phyloP scores from a whole-genome alignment of 2,329 filamentous ascomycete genomes.

The Mycocentrospora acerina region DNA sequence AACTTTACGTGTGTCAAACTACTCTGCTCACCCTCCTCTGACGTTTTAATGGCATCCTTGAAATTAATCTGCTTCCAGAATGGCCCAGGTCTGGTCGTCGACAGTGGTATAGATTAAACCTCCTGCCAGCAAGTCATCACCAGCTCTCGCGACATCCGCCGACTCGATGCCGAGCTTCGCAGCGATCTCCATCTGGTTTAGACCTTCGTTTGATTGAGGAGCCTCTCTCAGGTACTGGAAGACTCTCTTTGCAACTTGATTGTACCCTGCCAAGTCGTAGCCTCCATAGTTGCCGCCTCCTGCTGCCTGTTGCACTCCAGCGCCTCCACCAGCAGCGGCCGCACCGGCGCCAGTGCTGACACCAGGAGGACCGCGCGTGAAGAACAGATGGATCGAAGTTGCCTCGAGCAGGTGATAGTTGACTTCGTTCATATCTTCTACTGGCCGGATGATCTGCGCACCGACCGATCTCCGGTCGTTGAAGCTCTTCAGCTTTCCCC shows the following conservation, averaged over 20 bases:
- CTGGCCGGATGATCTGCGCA: slow-evolving; percentile 76
- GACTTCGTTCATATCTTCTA: slow-evolving; percentile 88
- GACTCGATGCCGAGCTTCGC: slow-evolving; percentile 64
- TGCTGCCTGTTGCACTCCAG: slow-evolving; percentile 20
- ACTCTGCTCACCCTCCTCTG: no score
- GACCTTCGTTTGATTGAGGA: slow-evolving; percentile 75
- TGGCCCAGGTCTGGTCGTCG: slow-evolving; percentile 88
- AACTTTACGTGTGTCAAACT: no score
- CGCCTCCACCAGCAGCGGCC: slow-evolving; percentile 31
- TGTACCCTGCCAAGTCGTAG: slow-evolving; percentile 36
- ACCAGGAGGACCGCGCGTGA: slow-evolving; percentile 69
- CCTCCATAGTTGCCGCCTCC: slow-evolving; percentile 35
- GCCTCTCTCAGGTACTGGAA: slow-evolving; percentile 68
- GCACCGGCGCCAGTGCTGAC: slow-evolving; percentile 42
- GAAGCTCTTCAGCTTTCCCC: slow-evolving; percentile 80
- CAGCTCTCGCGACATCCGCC: slow-evolving; percentile 71
- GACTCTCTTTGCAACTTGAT: slow-evolving; percentile 67
- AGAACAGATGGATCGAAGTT: slow-evolving; percentile 82
- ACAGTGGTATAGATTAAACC: slow-evolving; percentile 87
- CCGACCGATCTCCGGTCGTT: slow-evolving; percentile 80
- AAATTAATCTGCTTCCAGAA: slow-evolving; percentile 62
- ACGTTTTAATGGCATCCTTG: no score
- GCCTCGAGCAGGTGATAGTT: slow-evolving; percentile 90
- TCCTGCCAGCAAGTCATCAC: slow-evolving; percentile 73
- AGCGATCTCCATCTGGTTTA: slow-evolving; percentile 78